Conservation (phyloP, 305 asterid genomes). For the Rubia occidens region DNA sequence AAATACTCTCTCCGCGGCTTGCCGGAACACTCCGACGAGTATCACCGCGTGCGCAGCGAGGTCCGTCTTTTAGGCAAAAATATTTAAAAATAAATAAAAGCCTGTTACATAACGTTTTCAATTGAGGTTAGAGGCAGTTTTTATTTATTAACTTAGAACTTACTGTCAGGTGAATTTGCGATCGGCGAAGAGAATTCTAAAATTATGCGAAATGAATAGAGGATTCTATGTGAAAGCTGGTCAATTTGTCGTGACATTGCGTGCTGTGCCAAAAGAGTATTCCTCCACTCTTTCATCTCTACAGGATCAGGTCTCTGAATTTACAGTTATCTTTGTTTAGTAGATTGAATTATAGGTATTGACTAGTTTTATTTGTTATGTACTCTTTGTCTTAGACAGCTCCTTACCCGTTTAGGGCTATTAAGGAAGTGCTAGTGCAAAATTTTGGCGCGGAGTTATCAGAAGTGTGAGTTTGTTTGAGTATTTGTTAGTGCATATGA, state of each 20-base stretch:
- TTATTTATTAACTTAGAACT: background rate
- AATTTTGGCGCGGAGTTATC: constrained; percentile 59
- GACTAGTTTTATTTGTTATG: constrained; percentile 18
- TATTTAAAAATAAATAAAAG: background rate
- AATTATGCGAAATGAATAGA: constrained; percentile 64
- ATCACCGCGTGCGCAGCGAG: constrained; percentile 42
- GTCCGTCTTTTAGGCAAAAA: constrained; percentile 18
- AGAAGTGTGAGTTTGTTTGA: constrained; percentile 51
- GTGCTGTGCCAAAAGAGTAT: constrained; percentile 82
- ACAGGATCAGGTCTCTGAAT: constrained; percentile 68
- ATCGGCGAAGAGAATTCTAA: constrained; percentile 60
- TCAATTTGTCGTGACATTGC: constrained; percentile 75
- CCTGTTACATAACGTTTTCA: background rate
- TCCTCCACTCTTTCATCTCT: constrained; percentile 69
- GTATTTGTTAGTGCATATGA: background rate
- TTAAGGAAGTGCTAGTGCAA: constrained; percentile 47
- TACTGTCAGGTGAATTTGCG: constrained; percentile 55
- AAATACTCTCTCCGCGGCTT: constrained; percentile 52
- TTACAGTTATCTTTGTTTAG: background rate
- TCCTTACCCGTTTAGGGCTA: constrained; percentile 61
- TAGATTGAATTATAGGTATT: background rate
- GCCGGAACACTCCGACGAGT: constrained; percentile 39
- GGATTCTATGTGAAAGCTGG: constrained; percentile 95
- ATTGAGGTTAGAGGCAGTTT: background rate
- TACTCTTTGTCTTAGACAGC: constrained; percentile 45